phyloP scores from a whole-genome alignment of 768 basidiomycete species.

The Mycena venus region DNA sequence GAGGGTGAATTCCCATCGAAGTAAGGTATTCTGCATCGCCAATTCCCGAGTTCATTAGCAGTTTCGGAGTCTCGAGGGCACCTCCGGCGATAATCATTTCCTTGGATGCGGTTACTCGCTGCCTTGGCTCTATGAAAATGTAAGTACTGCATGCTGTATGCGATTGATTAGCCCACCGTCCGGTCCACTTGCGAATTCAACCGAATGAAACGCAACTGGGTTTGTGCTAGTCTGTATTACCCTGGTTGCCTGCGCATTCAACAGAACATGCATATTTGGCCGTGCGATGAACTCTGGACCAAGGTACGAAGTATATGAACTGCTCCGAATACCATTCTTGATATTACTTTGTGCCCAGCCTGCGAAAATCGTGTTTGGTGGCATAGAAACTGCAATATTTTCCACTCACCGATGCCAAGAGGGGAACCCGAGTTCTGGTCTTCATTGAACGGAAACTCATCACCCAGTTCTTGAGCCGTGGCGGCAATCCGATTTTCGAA shows the following conservation, averaged over 20 bases:
- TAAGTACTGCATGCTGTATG: background rate
- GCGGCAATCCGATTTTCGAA: conserved; percentile 41
- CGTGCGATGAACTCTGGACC: conserved; percentile 35
- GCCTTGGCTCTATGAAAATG: background rate
- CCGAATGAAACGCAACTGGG: conserved; percentile 6
- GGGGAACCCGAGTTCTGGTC: conserved; percentile 59
- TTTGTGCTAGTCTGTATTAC: conserved; percentile 34
- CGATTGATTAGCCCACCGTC: background rate
- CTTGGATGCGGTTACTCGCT: conserved; percentile 52
- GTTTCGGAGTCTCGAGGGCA: conserved; percentile 51
- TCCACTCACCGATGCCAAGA: conserved; percentile 53
- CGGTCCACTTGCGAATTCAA: conserved; percentile 1
- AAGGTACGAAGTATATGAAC: conserved; percentile 38
- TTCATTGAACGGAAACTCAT: conserved; percentile 54
- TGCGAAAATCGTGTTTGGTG: background rate
- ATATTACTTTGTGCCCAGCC: conserved; percentile 31
- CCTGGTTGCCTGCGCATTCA: conserved; percentile 42
- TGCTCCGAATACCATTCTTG: conserved; percentile 33
- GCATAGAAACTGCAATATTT: background rate
- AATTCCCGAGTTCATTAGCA: conserved; percentile 54
- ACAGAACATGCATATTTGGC: conserved; percentile 46
- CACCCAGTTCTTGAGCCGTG: conserved; percentile 47
- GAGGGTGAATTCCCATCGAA: conserved; percentile 39
- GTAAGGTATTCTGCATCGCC: conserved; percentile 42
- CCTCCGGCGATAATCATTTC: conserved; percentile 67